Evolutionary conservation across 2,329 filamentous ascomycete species (phyloP).

Genomic region (Acrocalymma vagum): DNA sequence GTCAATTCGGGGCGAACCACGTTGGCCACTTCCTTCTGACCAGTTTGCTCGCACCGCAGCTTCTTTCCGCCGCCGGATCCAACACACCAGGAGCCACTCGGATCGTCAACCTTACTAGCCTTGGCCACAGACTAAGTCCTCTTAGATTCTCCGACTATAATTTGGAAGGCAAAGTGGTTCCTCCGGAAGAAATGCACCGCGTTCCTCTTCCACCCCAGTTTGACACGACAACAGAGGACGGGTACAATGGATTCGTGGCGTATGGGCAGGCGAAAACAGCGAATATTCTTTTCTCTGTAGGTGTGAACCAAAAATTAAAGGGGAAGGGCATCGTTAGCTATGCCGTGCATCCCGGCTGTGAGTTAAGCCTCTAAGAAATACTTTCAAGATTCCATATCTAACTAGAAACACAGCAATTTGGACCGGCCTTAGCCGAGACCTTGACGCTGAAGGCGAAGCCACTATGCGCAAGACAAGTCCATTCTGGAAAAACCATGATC

Average conservation of each 20-base stretch:
- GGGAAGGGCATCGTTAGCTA: conserved; percentile 35
- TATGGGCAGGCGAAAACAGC: conserved; percentile 43
- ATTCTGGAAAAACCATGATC: conserved; percentile 45
- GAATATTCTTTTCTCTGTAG: conserved; percentile 40
- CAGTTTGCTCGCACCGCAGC: conserved; percentile 50
- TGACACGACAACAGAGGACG: conserved; percentile 16
- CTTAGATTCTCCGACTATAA: conserved; percentile 56
- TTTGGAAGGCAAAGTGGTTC: conserved; percentile 41
- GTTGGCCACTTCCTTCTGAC: conserved; percentile 58
- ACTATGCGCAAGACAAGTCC: conserved; percentile 32
- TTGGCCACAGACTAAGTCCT: conserved; percentile 36
- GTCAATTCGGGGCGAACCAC: conserved; percentile 58
- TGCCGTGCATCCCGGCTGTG: conserved; percentile 44
- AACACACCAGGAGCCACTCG: conserved; percentile 34
- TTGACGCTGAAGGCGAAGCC: conserved; percentile 35
- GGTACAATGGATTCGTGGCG: conserved; percentile 36
- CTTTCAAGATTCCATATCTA: conserved; percentile 2
- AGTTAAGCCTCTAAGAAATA: no score
- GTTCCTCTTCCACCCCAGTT: conserved; percentile 27
- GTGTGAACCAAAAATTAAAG: conserved; percentile 25
- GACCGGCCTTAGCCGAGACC: conserved; percentile 35
- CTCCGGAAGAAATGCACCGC: conserved; percentile 30
- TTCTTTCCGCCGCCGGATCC: conserved; percentile 44
- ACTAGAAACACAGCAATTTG: conserved; percentile 31
- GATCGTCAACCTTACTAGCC: conserved; percentile 39